These are phyloP conservation scores for Gossypium aridum DNA, from an alignment of 441 rosid species.

Conservation along the genomic window DNA sequence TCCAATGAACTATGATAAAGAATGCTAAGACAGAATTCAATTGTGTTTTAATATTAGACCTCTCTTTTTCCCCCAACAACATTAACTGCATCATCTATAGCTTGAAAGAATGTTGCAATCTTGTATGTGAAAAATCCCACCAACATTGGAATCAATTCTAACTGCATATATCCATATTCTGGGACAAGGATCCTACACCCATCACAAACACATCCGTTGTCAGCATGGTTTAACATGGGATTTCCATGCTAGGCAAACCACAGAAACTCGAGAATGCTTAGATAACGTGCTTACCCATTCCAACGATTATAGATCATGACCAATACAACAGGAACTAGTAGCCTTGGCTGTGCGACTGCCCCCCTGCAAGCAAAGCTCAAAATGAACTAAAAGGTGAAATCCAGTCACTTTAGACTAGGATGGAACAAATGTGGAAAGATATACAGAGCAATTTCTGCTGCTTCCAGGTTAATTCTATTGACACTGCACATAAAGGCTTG, in stretches of 20 bases:
- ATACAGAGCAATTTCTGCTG: background rate
- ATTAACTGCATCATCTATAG: conserved; percentile 56
- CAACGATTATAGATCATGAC: conserved; percentile 89
- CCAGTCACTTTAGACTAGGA: conserved; percentile 3
- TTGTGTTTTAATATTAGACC: conserved; percentile 8
- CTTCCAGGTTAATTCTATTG: background rate
- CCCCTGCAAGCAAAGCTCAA: conserved; percentile 45
- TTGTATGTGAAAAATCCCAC: conserved; percentile 92
- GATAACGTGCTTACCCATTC: conserved; percentile 55
- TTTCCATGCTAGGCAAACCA: background rate
- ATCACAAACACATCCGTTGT: conserved; percentile 4
- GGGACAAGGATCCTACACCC: conserved; percentile 73
- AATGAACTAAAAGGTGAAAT: background rate
- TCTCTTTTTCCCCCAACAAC: conserved; percentile 28
- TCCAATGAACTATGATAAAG: background rate
- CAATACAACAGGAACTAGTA: conserved; percentile 71
- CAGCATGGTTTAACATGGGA: conserved; percentile 4
- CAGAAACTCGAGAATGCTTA: background rate
- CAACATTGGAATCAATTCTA: conserved; percentile 80
- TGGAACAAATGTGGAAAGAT: background rate
- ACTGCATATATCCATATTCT: conserved; percentile 63
- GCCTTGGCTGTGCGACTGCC: conserved; percentile 78
- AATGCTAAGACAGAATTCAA: background rate
- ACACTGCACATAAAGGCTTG: background rate
- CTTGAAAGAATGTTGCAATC: conserved; percentile 79